A percentile compares a stretch with the other conserved stretches of the same genome.
These are phyloP conservation scores for Corinectria fuckeliana DNA, from an alignment of 2,329 filamentous ascomycete species.

Conservation along the genomic window DNA sequence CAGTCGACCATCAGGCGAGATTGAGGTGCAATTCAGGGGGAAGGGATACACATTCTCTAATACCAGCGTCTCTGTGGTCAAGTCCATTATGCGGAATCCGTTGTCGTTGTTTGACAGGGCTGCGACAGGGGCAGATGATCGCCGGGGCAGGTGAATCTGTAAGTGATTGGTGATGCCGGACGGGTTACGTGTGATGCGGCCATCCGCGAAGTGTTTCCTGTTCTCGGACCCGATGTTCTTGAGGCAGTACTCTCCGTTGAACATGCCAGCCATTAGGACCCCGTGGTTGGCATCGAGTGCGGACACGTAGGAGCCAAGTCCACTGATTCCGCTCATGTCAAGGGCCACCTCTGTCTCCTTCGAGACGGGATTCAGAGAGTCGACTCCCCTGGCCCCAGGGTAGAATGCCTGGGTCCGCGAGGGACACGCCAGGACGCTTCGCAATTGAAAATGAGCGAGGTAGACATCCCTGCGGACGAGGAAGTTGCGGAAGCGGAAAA, in stretches of 20 bases:
- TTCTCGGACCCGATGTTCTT: conserved; percentile 52
- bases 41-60: conserved; percentile 60
- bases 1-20: conserved; percentile 74
- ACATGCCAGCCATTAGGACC: conserved; percentile 65
- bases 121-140: conserved; percentile 58
- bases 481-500: conserved; percentile 66
- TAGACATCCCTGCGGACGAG: conserved; percentile 59
- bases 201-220: conserved; percentile 46
- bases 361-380: conserved; percentile 59
- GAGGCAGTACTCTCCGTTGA: conserved; percentile 62
- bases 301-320: conserved; percentile 52
- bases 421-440: conserved; percentile 65
- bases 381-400: conserved; percentile 56
- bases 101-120: conserved; percentile 70
- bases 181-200: conserved; percentile 53
- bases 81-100: conserved; percentile 64
- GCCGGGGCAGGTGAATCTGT: conserved; percentile 61
- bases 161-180: conserved; percentile 72
- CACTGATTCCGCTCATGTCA: conserved; percentile 47
- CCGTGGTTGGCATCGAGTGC: conserved; percentile 60
- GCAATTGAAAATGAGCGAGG: conserved; percentile 70
- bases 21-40: conserved; percentile 75
- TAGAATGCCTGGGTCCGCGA: conserved; percentile 65
- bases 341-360: conserved; percentile 53
- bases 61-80: conserved; percentile 64